Base-by-base conservation (phyloP, 129 eudicot species). In the Lonicera japonica region DNA sequence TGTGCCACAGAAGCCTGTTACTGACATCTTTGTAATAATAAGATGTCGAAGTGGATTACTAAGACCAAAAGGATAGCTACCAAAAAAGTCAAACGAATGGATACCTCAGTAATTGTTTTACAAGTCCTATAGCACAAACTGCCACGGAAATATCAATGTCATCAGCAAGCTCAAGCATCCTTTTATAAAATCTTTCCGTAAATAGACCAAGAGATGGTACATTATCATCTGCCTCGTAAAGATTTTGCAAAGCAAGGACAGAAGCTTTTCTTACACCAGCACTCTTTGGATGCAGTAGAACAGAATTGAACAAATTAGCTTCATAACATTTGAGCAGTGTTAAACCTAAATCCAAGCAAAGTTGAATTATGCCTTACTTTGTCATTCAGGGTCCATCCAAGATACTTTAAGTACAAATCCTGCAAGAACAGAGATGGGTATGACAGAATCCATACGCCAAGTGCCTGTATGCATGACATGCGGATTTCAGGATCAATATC, bases 91-190 rank as follows among this genome's bases (percentile, higher is more conserved):
- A 41, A 54, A 41, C 50, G 5, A 14, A 47, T 45, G 18, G 39
- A 57, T 78, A 86, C 99, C 96, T 88, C 63, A 94, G 77, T 22
- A 94, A 77, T 67, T 88, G 95, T 78, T 82, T 94, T 24, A 88
- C 96, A 75, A 88, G 99, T 54, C 96, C 95, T 56, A 94, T 88
- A 67, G 95, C 99, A 60, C 86, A 88, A 20, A 92, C 99, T 63
- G 99, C 90, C 48, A 94, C 99, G 47, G 99, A 85, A 39, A 85
- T 83, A 59, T 94, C 96, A 64, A 76, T 78, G 56, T 88, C 99
- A 74, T 85, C 99, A 69, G 99, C 96, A 70, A 92, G 96, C 71
- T 92, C 99, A 73, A 92, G 71, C 99, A 92, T 92, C 67, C 96
- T 71, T 64, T 76, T 82, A 66, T 83, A 79, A 66, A 92, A 92